Base-by-base conservation (phyloP, 2,329 filamentous ascomycete genomes). In the Exophiala sp. region DNA sequence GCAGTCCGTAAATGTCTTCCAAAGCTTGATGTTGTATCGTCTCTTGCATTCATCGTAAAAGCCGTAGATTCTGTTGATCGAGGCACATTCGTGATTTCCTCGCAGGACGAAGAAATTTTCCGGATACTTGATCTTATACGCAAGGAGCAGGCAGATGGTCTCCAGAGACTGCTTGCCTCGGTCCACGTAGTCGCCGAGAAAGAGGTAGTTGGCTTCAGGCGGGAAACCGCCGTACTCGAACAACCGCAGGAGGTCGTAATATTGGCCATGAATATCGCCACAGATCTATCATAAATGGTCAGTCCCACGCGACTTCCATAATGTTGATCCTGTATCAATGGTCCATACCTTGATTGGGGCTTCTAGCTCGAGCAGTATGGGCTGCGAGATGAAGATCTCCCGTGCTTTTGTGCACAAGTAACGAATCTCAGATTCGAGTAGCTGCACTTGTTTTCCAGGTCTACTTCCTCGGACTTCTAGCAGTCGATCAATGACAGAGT, bases 21-120 rank as follows among this genome's bases (percentile, higher is more conserved):
- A 97, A 58, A 97, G 82, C 83, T 97, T 97, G 80, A 97, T 96
- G 77, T 97, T 99, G 79, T 95, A 97, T 65, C 92, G 84, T 70
- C 94, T 87, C 81, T 99, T 99, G 86, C 92, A 99, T 76, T 99
- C 92, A 70, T 99, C 94, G 80, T 99, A 99, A 80, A 99, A 99
- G 57, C 94, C 94, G 73, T 99, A 99, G 75, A 97, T 95, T 70
- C 94, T 90, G 79, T 95, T 99, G 80, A 99, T 95, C 49, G 89
- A 95, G 55, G 94, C 94, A 77, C 94, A 97, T 76, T 99, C 94
- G 80, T 99, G 94, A 80, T 99, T 99, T 61, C 94, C 94, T 65
- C 94, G 90, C 55, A 99, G 84, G 64, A 99, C 88, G 80, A 99
- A 99, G 79, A 99, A 97, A 80, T 99, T 99, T 78, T 99, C 94